These are phyloP conservation scores for Bipolaris gigantea DNA, from an alignment of 2,329 filamentous ascomycete species.

Conservation along the genomic window DNA sequence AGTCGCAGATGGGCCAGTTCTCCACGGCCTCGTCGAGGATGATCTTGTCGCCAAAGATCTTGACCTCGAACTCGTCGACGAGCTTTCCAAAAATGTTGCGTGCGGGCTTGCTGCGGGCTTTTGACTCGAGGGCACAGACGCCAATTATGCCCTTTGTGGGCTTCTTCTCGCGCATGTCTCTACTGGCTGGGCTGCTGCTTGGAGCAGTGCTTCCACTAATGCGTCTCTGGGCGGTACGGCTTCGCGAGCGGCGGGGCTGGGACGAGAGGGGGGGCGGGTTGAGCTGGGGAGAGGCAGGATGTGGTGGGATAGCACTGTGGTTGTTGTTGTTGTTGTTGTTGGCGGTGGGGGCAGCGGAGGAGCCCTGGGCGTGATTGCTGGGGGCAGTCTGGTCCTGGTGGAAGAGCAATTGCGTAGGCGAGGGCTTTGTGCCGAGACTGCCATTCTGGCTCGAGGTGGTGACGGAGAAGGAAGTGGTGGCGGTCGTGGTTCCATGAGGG, in stretches of 20 bases:
- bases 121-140: slow-evolving; percentile 92
- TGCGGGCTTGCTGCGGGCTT: slow-evolving; percentile 95
- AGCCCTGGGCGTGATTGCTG: slow-evolving; percentile 11
- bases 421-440: slow-evolving; percentile 42
- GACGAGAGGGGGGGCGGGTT: slow-evolving; percentile 20
- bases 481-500: slow-evolving; percentile 45
- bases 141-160: slow-evolving; percentile 70
- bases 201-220: slow-evolving; percentile 81
- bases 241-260: slow-evolving; percentile 40
- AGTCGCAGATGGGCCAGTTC: slow-evolving; percentile 96
- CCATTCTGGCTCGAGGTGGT: slow-evolving; percentile 51
- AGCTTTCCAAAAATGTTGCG: slow-evolving; percentile 93
- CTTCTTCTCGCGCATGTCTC: slow-evolving; percentile 57
- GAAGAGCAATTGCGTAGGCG: slow-evolving; percentile 44
- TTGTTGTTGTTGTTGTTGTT: not conserved
- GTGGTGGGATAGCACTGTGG: slow-evolving; percentile 1
- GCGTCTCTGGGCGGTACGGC: slow-evolving; percentile 64
- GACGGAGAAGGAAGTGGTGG: slow-evolving; percentile 49
- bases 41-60: slow-evolving; percentile 98
- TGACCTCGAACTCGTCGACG: slow-evolving; percentile 92
- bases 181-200: slow-evolving; percentile 76
- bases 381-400: slow-evolving; percentile 31
- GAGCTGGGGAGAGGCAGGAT: slow-evolving; percentile 23
- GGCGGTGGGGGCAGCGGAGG: slow-evolving; percentile 1
- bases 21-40: slow-evolving; percentile 96